Evolutionary conservation across 83 land plant species (phyloP).

Genomic region (Picea abies): DNA sequence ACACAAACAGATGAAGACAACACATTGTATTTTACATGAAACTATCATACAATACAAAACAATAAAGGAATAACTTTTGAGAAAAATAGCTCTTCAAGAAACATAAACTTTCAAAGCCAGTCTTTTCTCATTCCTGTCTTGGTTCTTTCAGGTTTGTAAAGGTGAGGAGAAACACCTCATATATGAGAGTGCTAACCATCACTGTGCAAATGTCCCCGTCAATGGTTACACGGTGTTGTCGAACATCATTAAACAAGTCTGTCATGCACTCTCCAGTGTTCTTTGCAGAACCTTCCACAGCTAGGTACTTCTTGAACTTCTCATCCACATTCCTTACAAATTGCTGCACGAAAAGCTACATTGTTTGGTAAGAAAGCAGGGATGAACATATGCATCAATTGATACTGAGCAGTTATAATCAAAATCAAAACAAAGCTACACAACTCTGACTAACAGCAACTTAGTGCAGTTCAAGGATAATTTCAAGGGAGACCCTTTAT

Average conservation of each 20-base stretch:
- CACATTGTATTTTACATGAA: neutral
- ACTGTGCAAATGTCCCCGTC: conserved; percentile 1
- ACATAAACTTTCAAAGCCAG: neutral
- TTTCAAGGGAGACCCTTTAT: too few species aligned
- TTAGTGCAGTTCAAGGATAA: too few species aligned
- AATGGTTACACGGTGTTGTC: neutral
- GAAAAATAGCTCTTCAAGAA: neutral
- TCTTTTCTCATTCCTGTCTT: neutral
- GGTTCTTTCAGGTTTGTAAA: neutral
- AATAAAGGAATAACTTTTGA: neutral
- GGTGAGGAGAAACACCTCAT: neutral
- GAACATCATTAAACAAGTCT: conserved; percentile 2
- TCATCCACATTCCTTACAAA: conserved; percentile 2
- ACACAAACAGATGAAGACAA: neutral
- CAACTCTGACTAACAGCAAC: too few species aligned
- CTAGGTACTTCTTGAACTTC: conserved; percentile 4
- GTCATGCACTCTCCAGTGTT: conserved; percentile 11
- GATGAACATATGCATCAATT: neutral
- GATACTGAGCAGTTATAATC: too few species aligned
- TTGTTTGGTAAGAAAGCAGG: neutral
- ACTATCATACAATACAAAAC: neutral
- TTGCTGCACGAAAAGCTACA: neutral
- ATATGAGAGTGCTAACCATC: neutral
- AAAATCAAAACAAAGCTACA: too few species aligned
- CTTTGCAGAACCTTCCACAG: conserved; percentile 1